Conservation (phyloP, 2,329 filamentous ascomycete genomes). For the Bertia moriformis region DNA sequence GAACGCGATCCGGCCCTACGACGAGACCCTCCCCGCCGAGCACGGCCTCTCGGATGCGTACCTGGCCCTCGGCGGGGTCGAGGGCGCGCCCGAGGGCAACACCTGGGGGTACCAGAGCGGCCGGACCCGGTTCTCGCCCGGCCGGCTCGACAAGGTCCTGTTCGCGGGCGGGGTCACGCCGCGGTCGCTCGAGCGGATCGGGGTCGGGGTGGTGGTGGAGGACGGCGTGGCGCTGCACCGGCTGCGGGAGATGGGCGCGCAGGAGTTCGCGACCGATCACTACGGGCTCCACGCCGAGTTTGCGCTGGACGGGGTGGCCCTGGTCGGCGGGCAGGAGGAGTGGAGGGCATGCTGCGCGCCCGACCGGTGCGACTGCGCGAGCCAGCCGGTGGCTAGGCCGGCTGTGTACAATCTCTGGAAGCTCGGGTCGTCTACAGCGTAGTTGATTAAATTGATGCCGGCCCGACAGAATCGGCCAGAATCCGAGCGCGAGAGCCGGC, state of each 20-base stretch:
- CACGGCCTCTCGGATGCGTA: not conserved
- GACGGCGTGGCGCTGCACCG: not conserved
- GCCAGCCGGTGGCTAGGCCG: too few relatives aligned
- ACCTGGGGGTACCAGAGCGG: conserved; percentile 1
- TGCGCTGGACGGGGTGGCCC: not conserved
- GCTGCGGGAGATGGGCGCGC: not conserved
- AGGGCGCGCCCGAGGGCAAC: not conserved
- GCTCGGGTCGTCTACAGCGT: too few relatives aligned
- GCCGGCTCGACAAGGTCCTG: conserved; percentile 1
- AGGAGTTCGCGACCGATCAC: conserved; percentile 1
- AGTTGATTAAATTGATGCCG: too few relatives aligned
- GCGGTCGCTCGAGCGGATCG: not conserved
- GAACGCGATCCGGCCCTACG: not conserved
- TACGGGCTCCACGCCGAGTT: not conserved
- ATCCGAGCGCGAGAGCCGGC: too few relatives aligned
- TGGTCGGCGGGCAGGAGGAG: not conserved
- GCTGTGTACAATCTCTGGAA: too few relatives aligned
- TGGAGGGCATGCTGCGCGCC: not conserved
- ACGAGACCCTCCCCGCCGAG: conserved; percentile 1
- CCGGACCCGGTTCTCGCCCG: too few relatives aligned
- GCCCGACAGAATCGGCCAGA: too few relatives aligned
- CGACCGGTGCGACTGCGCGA: not conserved
- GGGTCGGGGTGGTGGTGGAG: not conserved
- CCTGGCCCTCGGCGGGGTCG: not conserved
- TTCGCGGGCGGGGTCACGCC: not conserved